Evolutionary conservation across 305 asterid species (phyloP).

Genomic region (Fraxinus latifolia): DNA sequence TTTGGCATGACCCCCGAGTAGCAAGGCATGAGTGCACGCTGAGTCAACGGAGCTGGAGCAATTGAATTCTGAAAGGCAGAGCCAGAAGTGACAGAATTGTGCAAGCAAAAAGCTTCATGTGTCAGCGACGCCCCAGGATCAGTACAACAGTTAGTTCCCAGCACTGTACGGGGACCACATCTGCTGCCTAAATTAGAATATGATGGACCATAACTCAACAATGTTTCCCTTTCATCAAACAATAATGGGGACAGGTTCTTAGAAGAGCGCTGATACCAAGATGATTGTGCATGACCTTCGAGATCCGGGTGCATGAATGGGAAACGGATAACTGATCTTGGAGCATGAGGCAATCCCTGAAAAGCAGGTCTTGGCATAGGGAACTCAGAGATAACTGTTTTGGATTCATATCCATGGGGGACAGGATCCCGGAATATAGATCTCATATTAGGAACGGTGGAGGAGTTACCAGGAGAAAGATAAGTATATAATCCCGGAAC

Average conservation of each 20-base stretch:
- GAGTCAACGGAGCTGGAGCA: constrained; percentile 25
- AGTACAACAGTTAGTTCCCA: constrained; percentile 27
- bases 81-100: constrained; percentile 24
- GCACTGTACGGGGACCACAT: constrained; percentile 27
- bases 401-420: constrained; percentile 28
- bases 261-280: constrained; percentile 40
- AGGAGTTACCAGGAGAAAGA: constrained; percentile 22
- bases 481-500: constrained; percentile 26
- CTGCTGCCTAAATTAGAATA: constrained; percentile 22
- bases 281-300: constrained; percentile 30
- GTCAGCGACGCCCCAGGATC: constrained; percentile 28
- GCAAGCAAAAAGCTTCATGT: constrained; percentile 27
- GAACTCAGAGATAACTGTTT: constrained; percentile 14
- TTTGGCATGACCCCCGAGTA: constrained; percentile 29
- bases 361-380: constrained; percentile 23
- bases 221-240: constrained; percentile 31
- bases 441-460: constrained; percentile 27
- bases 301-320: constrained; percentile 50
- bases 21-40: constrained; percentile 27
- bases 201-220: constrained; percentile 23
- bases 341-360: constrained; percentile 29
- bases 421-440: constrained; percentile 32
- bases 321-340: constrained; percentile 37
- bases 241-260: constrained; percentile 27
- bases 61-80: constrained; percentile 27